Percentiles rank a stretch among this genome's conserved stretches.
These are phyloP conservation scores for Trichoderma lentiforme DNA, from an alignment of 2,329 filamentous ascomycete species.

Conservation along the genomic window DNA sequence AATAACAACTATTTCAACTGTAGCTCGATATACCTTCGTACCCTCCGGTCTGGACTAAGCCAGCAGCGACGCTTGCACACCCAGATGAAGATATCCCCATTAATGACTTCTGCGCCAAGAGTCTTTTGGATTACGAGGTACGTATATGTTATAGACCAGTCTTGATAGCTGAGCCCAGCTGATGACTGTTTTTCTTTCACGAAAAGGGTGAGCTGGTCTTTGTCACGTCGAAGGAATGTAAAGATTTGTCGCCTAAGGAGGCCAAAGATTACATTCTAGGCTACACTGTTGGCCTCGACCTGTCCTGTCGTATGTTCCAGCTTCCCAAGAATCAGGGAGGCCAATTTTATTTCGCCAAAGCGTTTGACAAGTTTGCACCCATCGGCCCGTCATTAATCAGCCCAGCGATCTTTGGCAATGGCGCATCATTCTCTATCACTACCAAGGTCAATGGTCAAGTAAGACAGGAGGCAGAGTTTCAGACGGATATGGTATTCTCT, in stretches of 20 bases:
- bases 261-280: slow-evolving; percentile 52
- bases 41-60: neutral
- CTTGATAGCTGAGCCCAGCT: neutral
- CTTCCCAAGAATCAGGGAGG: slow-evolving; percentile 36
- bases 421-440: neutral
- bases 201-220: neutral
- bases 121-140: neutral
- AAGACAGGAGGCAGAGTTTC: neutral
- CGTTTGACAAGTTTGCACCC: slow-evolving; percentile 48
- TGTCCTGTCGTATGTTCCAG: slow-evolving; percentile 48
- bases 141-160: neutral
- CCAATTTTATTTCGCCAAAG: slow-evolving; percentile 53
- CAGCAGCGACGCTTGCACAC: neutral
- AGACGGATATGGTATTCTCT: neutral
- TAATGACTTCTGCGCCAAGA: neutral
- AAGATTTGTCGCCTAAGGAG: slow-evolving; percentile 23
- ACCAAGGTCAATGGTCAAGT: neutral
- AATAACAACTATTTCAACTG: neutral
- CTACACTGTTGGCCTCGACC: slow-evolving; percentile 55
- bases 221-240: neutral
- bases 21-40: neutral
- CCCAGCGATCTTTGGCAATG: neutral
- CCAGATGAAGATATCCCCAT: neutral
- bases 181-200: neutral
- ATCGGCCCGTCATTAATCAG: slow-evolving; percentile 43